A percentile compares a stretch with the other conserved stretches of the same genome.
Conservation (phyloP, 164 flowering plant species). For the Paratinospora sagittata region DNA sequence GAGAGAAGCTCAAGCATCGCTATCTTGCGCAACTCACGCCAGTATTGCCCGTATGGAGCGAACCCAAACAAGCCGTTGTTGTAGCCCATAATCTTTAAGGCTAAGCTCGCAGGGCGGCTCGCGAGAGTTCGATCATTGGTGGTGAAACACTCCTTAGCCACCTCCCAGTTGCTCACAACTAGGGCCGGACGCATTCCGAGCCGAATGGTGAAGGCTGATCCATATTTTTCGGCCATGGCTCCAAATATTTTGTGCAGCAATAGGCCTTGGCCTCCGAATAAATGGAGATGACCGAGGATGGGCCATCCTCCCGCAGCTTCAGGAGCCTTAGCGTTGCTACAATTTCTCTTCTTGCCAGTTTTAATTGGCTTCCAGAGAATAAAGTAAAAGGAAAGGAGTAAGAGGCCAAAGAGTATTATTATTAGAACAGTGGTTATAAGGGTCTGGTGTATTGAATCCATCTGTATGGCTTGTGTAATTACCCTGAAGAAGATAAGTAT, state of each 20-base stretch:
- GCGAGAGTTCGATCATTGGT: constrained; percentile 27
- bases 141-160: constrained; percentile 39
- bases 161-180: constrained; percentile 32
- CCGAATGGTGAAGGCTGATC: constrained; percentile 28
- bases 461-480: too few species aligned
- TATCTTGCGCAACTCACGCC: constrained; percentile 43
- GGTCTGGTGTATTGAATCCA: too few species aligned
- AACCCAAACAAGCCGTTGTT: constrained; percentile 32
- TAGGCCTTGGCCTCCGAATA: neutral
- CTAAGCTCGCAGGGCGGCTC: constrained; percentile 19
- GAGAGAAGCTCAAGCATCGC: constrained; percentile 34
- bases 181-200: constrained; percentile 27
- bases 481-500: too few species aligned
- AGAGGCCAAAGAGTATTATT: too few species aligned
- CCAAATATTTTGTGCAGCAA: constrained; percentile 18
- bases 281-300: constrained; percentile 34
- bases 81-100: constrained; percentile 22
- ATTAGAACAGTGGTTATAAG: too few species aligned
- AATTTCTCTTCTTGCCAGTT: neutral
- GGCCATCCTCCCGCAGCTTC: constrained; percentile 29
- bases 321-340: constrained; percentile 14
- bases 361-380: neutral
- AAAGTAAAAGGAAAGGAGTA: too few species aligned
- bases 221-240: constrained; percentile 34
- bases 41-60: constrained; percentile 42